Percentiles rank a stretch among this genome's conserved stretches.
Evolutionary conservation across 805 yeast species (phyloP).

Genomic region (Yarrowia sp.): DNA sequence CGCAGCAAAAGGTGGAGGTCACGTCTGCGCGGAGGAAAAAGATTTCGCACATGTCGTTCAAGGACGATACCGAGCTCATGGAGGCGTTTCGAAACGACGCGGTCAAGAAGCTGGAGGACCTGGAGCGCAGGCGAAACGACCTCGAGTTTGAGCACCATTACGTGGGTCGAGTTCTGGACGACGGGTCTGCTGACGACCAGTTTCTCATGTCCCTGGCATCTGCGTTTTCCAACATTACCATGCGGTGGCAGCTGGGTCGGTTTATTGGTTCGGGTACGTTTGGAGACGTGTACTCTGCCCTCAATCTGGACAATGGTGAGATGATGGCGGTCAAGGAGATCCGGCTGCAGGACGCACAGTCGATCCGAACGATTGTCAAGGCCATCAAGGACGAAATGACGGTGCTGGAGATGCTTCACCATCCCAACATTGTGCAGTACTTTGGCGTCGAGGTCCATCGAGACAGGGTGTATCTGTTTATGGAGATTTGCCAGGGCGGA

Average conservation of each 20-base stretch:
- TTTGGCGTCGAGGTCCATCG: constrained; percentile 97
- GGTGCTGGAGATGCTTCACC: constrained; percentile 88
- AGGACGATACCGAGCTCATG: constrained; percentile 52
- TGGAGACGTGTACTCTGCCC: constrained; percentile 90
- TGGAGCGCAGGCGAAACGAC: constrained; percentile 53
- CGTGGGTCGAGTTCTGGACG: constrained; percentile 88
- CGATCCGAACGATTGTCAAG: constrained; percentile 79
- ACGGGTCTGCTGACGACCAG: constrained; percentile 80
- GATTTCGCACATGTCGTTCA: constrained; percentile 44
- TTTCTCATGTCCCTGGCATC: constrained; percentile 83
- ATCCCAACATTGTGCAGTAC: constrained; percentile 94
- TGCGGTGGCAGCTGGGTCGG: constrained; percentile 95
- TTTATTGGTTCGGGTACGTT: constrained; percentile 94
- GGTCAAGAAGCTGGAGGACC: constrained; percentile 56
- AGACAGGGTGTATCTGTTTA: constrained; percentile 89
- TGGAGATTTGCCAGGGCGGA: constrained; percentile 98
- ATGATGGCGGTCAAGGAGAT: constrained; percentile 97
- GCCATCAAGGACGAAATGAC: constrained; percentile 95
- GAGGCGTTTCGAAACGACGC: constrained; percentile 63
- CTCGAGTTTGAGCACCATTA: constrained; percentile 45
- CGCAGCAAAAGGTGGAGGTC: constrained; percentile 46
- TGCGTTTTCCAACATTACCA: constrained; percentile 81
- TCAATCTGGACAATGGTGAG: constrained; percentile 90
- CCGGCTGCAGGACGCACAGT: constrained; percentile 80
- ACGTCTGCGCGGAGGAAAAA: constrained; percentile 35